Base-by-base conservation (phyloP, 228 moss, liverwort and hornwort species). In the Sphagnum magellanicum region DNA sequence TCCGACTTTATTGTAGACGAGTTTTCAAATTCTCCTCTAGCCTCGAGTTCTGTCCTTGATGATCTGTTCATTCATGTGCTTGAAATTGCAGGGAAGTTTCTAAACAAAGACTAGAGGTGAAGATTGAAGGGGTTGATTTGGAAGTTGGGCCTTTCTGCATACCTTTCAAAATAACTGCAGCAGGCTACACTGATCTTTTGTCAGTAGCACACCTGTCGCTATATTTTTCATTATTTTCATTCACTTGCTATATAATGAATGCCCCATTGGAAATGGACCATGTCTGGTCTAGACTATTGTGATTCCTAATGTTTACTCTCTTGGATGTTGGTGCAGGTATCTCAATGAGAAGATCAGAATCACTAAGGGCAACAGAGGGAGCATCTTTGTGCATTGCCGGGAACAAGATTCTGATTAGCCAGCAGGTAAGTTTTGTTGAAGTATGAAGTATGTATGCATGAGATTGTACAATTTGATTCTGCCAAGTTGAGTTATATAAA, bases 141-240 rank as follows among this genome's bases (percentile, higher is more conserved):
- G 96, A 97, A 78, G 57, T 97, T 73, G 89, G 89, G 14, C 49
- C 73, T 10, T 61, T 97, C 6, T 78, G 86, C 63, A 75, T 97
- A 63, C 96, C 96, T 61, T 68, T 91, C n/a, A 84, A 81, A 68
- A 79, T 93, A 58, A 85, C 84, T 53, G 96, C 84, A 55, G 85
- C 90, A 78, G 96, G 96, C 81, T 88, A 79, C 80, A 84, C 85
- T 57, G 96, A 97, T 74, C 79, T 93, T 67, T 50, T 97, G 96
- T 97, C 81, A 68, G 75, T 65, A 13, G 69, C 75, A 47, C 57
- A 5, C 60, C 46, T n/a, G 6, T 64, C 2, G 6, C 51, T 68
- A 53, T 5, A 47, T 16, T 57, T 50, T 55, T 16, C 13, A 17
- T 15, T 16, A 51, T 17, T 57, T 53, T 72, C 47, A 64, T 10